Evolutionary conservation across 2,329 filamentous ascomycete species (phyloP).

Genomic region (Cercospora sesami): DNA sequence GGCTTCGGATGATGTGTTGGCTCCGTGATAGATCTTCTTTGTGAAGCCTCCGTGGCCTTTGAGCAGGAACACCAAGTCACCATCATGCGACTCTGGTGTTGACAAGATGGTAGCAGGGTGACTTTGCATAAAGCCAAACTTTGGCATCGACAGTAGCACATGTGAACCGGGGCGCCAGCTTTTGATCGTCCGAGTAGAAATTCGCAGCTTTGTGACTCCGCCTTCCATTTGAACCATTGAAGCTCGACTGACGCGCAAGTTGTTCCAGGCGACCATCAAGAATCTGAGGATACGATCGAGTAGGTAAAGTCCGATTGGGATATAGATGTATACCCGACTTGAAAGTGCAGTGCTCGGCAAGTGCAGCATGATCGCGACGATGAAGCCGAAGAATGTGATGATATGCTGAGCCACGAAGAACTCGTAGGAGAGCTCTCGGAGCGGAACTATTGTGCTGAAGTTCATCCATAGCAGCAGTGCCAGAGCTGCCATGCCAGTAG

Average conservation of each 20-base stretch:
- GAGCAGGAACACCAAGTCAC: conserved; percentile 34
- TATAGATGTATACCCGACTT: conserved; percentile 34
- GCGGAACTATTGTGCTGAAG: conserved; percentile 31
- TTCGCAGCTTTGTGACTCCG: conserved; percentile 42
- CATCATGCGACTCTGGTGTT: conserved; percentile 30
- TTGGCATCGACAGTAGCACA: conserved; percentile 32
- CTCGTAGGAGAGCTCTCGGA: conserved; percentile 33
- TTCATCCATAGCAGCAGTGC: conserved; percentile 36
- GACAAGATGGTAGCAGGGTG: conserved; percentile 37
- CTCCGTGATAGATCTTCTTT: conserved; percentile 29
- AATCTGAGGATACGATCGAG: conserved; percentile 34
- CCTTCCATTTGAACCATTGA: conserved; percentile 33
- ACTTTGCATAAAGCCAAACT: conserved; percentile 31
- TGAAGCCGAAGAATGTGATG: conserved; percentile 42
- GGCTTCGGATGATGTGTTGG: conserved; percentile 26
- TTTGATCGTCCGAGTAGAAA: conserved; percentile 40
- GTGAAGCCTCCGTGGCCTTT: conserved; percentile 36
- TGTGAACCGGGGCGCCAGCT: conserved; percentile 39
- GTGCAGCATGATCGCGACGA: conserved; percentile 41
- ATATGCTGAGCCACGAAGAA: conserved; percentile 42
- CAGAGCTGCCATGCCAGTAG: conserved; percentile 36
- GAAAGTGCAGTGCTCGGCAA: conserved; percentile 36
- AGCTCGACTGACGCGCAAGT: conserved; percentile 34
- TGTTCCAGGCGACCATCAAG: conserved; percentile 38
- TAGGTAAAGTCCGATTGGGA: conserved; percentile 33